Evolutionary conservation across 805 yeast species (phyloP).

Genomic region (Huiozyma naganishii): DNA sequence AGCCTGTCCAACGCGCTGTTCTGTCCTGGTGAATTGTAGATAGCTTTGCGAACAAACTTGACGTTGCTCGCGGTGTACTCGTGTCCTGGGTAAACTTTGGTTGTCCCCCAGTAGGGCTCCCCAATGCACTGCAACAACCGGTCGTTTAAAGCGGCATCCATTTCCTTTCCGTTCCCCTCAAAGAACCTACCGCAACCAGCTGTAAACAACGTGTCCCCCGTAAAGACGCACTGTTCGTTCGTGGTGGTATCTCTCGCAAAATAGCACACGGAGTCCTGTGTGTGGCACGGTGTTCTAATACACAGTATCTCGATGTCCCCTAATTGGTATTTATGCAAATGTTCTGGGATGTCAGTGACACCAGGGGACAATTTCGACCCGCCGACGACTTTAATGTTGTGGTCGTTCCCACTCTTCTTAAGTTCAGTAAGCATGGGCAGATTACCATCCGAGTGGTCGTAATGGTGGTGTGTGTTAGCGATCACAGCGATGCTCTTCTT

Average conservation of each 20-base stretch:
- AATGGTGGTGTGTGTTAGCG: conserved; percentile 93
- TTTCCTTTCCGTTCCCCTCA: conserved; percentile 77
- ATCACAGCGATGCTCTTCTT: conserved; percentile 53
- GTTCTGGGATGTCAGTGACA: conserved; percentile 58
- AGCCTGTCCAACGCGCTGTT: conserved; percentile 42
- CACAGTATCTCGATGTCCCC: conserved; percentile 55
- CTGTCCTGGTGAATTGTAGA: conserved; percentile 33
- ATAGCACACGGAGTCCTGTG: conserved; percentile 92
- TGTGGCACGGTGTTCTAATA: conserved; percentile 94
- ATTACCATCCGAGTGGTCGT: conserved; percentile 91
- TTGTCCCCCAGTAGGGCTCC: conserved; percentile 26
- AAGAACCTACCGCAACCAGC: conserved; percentile 97
- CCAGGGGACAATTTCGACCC: conserved; percentile 48
- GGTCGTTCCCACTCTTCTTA: conserved; percentile 28
- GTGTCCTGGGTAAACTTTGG: conserved; percentile 85
- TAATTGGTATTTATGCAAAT: conserved; percentile 44
- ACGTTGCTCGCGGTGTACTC: conserved; percentile 85
- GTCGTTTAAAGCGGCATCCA: conserved; percentile 59
- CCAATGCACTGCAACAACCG: conserved; percentile 52
- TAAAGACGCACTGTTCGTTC: conserved; percentile 65
- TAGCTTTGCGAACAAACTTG: conserved; percentile 58
- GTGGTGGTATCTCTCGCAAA: conserved; percentile 53
- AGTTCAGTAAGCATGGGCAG: conserved; percentile 23
- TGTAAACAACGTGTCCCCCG: conserved; percentile 90
- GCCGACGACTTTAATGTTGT: conserved; percentile 54